These are phyloP conservation scores for Roridomyces roridus DNA, from an alignment of 768 basidiomycete genomes.

Conservation along the genomic window DNA sequence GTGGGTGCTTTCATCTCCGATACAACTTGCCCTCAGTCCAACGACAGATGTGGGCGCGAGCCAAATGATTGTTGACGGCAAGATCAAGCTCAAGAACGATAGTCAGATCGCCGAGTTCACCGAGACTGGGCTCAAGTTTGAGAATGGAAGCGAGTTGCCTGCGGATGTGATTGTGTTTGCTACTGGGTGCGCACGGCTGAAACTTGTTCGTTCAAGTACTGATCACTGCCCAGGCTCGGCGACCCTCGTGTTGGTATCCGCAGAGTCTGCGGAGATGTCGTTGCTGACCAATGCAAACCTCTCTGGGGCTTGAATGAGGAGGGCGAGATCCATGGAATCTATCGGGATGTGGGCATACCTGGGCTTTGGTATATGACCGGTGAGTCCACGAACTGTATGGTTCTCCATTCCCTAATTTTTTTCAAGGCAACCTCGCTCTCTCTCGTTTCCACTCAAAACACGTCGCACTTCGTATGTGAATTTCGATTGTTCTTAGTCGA, in stretches of 20 bases:
- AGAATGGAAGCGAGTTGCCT: slow-evolving; percentile 48
- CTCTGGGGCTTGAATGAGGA: slow-evolving; percentile 70
- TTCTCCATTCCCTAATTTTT: not conserved
- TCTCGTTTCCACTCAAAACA: slow-evolving; percentile 73
- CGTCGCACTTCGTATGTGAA: slow-evolving; percentile 58
- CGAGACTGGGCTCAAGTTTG: slow-evolving; percentile 48
- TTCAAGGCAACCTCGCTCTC: slow-evolving; percentile 58
- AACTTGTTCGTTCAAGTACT: too few species aligned
- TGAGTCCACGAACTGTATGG: slow-evolving; percentile 21
- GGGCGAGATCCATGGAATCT: slow-evolving; percentile 60
- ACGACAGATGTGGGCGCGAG: slow-evolving; percentile 61
- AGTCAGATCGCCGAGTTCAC: slow-evolving; percentile 46
- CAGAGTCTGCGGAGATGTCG: slow-evolving; percentile 51
- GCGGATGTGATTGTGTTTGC: slow-evolving; percentile 65
- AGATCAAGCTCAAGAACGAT: slow-evolving; percentile 75
- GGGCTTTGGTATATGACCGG: slow-evolving; percentile 67
- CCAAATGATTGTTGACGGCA: slow-evolving; percentile 65
- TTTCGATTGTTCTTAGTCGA: not conserved
- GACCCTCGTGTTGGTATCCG: slow-evolving; percentile 44
- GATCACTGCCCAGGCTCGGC: slow-evolving; percentile 43
- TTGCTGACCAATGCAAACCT: slow-evolving; percentile 47
- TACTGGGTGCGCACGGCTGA: slow-evolving; percentile 46
- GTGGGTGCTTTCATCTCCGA: too few species aligned
- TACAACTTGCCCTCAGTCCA: too few species aligned
- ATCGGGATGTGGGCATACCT: slow-evolving; percentile 55